Base-by-base conservation (phyloP, 257 asterid genomes). In the Fraxinus americana region DNA sequence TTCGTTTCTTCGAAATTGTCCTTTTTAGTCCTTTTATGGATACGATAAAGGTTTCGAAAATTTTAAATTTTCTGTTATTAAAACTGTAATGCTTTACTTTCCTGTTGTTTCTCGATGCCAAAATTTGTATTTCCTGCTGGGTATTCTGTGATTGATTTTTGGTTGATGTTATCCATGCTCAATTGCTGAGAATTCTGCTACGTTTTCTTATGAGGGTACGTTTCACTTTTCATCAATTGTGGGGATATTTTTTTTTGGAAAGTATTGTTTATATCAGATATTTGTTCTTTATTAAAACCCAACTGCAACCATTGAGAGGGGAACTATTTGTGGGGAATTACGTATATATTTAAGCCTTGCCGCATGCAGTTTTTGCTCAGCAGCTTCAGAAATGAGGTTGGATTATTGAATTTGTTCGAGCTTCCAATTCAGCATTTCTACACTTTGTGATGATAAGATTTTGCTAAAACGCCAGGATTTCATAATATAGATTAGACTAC, bases 131-230 rank as follows among this genome's bases (percentile, higher is more conserved):
- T 25, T 11, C 6, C 19, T 59, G 29, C 30, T 59, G 1, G 27
- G 23, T 63, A 2, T 63, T 35, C 34, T 63, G 69, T 63, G 36
- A 63, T 25, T 63, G 35, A 63, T 29, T 35, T 76, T 76, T 74
- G 10, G 21, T n/a, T 17, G 16, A 45, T 50, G 4, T 43, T 4
- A 39, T 29, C 19, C 5, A 27, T 63, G 27, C 13, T 63, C 29
- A 23, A 25, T 23, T 14, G 14, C 11, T 67, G 74, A 75, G 67
- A 80, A 45, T 74, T 70, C 35, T 82, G 86, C 77, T 77, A 36
- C 82, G 43, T 30, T 16, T 68, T 70, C 70, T 57, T 29, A 17
- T 36, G 57, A 54, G 29, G 75, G 36, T 36, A 63, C 65, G 68
- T 48, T 72, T 61, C 16, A 29, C 71, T 73, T 38, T 54, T 45